Conservation (phyloP, 768 basidiomycete genomes). For the Lentinula boryana region DNA sequence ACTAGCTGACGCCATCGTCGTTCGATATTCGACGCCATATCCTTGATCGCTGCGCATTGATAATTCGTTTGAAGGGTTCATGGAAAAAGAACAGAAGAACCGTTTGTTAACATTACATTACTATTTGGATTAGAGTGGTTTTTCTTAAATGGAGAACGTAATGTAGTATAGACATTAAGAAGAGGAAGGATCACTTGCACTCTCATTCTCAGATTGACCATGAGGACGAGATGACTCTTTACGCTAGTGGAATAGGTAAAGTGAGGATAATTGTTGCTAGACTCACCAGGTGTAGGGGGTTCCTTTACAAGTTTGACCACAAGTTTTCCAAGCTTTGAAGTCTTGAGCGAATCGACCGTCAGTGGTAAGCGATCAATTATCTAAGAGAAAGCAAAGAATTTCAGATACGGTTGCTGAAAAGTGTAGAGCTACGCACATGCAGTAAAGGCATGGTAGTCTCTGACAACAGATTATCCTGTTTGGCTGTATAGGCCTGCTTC, state of each 20-base stretch:
- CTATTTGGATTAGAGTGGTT: conserved; percentile 14
- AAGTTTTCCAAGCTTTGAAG: conserved; percentile 75
- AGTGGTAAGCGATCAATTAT: conserved; percentile 82
- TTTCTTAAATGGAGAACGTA: conserved; percentile 7
- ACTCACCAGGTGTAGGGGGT: conserved; percentile 77
- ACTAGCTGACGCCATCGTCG: conserved; percentile 73
- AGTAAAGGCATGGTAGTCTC: conserved; percentile 85
- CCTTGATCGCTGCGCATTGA: conserved; percentile 73
- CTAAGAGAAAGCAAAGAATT: conserved; percentile 28
- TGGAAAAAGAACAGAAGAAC: conserved; percentile 31
- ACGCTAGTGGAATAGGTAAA: conserved; percentile 6
- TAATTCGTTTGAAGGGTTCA: conserved; percentile 20
- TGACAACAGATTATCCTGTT: conserved; percentile 45
- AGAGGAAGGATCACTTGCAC: conserved; percentile 18
- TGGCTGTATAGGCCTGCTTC: conserved; percentile 57
- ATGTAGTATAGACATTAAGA: conserved; percentile 18
- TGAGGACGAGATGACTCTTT: neutral
- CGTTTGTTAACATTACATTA: conserved; percentile 52
- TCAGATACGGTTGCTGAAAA: conserved; percentile 3
- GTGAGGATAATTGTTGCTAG: conserved; percentile 12
- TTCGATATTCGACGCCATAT: conserved; percentile 87
- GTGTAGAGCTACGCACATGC: conserved; percentile 54
- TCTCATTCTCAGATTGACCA: neutral
- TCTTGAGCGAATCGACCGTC: conserved; percentile 58
- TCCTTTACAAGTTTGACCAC: conserved; percentile 74